These are phyloP conservation scores for Ustilago sp. DNA, from an alignment of 1,284 basidiomycete genomes.

Conservation along the genomic window DNA sequence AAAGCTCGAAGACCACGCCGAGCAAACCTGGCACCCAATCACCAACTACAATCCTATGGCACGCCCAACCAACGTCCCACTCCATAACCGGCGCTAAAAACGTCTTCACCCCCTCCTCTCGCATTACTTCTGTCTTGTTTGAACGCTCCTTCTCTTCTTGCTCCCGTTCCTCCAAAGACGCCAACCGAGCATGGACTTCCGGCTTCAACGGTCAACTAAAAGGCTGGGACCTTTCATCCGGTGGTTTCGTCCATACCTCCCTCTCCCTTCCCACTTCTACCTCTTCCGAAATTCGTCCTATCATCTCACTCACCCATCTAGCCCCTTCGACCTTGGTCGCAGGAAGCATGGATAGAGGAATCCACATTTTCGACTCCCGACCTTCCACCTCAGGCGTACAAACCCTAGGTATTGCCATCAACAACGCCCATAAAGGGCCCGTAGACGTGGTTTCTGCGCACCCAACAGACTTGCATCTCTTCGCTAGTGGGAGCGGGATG, in stretches of 20 bases:
- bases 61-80: conserved; percentile 24
- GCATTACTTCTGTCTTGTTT: conserved; percentile 51
- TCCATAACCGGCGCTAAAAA: conserved; percentile 34
- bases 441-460: conserved; percentile 50
- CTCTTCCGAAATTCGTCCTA: conserved; percentile 27
- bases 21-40: conserved; percentile 20
- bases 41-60: conserved; percentile 38
- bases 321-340: conserved; percentile 36
- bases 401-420: conserved; percentile 26
- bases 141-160: conserved; percentile 19
- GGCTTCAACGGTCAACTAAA: conserved; percentile 64
- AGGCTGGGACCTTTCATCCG: conserved; percentile 59
- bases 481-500: conserved; percentile 48
- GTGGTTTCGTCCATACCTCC: conserved; percentile 33
- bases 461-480: conserved; percentile 51
- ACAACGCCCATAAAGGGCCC: conserved; percentile 57
- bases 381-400: not conserved
- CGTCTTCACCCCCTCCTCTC: conserved; percentile 51
- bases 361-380: conserved; percentile 64
- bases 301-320: conserved; percentile 55
- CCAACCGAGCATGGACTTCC: conserved; percentile 48
- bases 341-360: conserved; percentile 60
- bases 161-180: conserved; percentile 11
- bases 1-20: not conserved
- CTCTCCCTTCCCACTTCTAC: conserved; percentile 20